Conservation (phyloP, 164 flowering plant species). For the Vitis rotundifolia region DNA sequence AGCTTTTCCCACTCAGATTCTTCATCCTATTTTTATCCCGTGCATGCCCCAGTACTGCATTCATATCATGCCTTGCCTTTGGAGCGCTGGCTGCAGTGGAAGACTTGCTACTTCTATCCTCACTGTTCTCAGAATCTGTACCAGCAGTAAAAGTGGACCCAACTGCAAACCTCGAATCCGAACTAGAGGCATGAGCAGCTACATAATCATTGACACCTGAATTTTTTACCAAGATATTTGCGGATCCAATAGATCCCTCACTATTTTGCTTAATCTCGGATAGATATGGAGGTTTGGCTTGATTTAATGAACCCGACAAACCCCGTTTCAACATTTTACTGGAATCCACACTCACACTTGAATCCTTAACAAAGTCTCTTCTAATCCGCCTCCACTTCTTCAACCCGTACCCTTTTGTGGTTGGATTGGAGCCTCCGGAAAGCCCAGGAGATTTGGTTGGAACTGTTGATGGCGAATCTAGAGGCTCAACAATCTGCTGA, state of each 20-base stretch:
- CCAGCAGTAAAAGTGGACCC: conserved; percentile 41
- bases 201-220: conserved; percentile 13
- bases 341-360: conserved; percentile 28
- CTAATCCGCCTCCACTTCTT: conserved; percentile 83
- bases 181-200: conserved; percentile 22
- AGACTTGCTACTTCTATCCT: conserved; percentile 72
- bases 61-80: conserved; percentile 33
- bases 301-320: conserved; percentile 22
- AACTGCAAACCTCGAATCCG: conserved; percentile 37
- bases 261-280: conserved; percentile 36
- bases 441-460: conserved; percentile 18
- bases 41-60: conserved; percentile 19
- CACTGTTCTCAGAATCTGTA: conserved; percentile 65
- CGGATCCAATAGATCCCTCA: conserved; percentile 47
- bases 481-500: conserved; percentile 13
- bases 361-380: conserved; percentile 52
- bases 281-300: conserved; percentile 13
- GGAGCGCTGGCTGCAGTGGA: conserved; percentile 83
- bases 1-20: conserved; percentile 38
- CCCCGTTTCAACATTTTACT: conserved; percentile 62
- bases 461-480: conserved; percentile 12
- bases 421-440: conserved; percentile 23
- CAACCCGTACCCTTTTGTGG: conserved; percentile 68
- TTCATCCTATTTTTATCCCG: conserved; percentile 46
- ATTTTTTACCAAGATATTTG: conserved; percentile 18